These are phyloP conservation scores for Arabidopsis lyrata DNA, from an alignment of 441 rosid genomes.

Conservation along the genomic window DNA sequence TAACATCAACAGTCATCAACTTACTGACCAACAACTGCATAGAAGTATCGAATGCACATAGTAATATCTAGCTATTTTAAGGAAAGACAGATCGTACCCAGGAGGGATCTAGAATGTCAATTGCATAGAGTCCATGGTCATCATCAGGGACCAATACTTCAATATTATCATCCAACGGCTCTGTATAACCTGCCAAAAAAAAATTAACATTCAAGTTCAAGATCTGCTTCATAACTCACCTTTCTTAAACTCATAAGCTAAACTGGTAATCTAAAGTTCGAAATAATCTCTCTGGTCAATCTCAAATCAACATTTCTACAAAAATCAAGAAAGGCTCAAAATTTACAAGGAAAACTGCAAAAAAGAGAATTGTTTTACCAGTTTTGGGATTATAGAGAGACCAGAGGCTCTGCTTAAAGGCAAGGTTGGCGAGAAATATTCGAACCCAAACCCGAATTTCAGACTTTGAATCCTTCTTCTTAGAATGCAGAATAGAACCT, in stretches of 20 bases:
- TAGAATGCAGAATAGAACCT: conserved; percentile 82
- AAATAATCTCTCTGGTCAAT: neutral
- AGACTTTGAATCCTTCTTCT: conserved; percentile 60
- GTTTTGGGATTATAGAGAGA: conserved; percentile 79
- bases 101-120: conserved; percentile 86
- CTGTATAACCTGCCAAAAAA: conserved; percentile 70
- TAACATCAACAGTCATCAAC: too few species aligned
- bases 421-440: conserved; percentile 75
- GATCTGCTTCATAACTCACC: conserved; percentile 8
- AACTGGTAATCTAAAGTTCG: neutral
- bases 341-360: neutral
- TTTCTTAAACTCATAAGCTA: neutral
- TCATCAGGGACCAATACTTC: conserved; percentile 86
- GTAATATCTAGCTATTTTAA: neutral
- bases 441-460: conserved; percentile 88
- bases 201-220: conserved; percentile 13
- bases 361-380: conserved; percentile 51
- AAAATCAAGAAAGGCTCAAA: neutral
- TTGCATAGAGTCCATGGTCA: conserved; percentile 82
- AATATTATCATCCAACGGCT: conserved; percentile 60
- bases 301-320: neutral
- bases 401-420: conserved; percentile 81
- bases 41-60: neutral
- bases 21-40: neutral
- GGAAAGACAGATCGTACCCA: conserved; percentile 51